Conservation (phyloP, 2,329 filamentous ascomycete genomes). For the Colletotrichum salicis region DNA sequence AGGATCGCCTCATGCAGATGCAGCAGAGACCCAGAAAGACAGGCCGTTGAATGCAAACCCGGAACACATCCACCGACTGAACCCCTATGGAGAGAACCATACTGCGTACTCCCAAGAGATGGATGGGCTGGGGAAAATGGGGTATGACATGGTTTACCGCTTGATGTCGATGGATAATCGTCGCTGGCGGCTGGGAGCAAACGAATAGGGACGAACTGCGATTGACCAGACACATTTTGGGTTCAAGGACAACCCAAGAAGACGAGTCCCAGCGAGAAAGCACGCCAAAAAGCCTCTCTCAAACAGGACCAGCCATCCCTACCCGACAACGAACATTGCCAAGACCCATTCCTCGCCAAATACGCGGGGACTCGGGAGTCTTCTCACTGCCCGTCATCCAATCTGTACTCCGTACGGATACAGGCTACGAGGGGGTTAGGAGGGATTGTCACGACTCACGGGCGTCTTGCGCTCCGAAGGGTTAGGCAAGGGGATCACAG, state of each 20-base stretch:
- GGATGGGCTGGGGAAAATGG: background rate
- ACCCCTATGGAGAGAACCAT: background rate
- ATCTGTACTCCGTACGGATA: background rate
- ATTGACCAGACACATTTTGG: background rate
- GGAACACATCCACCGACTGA: background rate
- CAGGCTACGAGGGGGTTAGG: background rate
- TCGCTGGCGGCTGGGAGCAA: background rate
- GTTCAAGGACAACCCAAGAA: background rate
- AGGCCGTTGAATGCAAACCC: background rate
- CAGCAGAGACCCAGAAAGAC: background rate
- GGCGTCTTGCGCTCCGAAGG: background rate
- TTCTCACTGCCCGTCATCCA: background rate
- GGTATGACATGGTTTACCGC: background rate
- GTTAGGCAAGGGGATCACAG: background rate
- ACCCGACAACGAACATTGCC: conserved; percentile 11
- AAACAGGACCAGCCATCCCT: conserved; percentile 26
- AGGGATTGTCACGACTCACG: conserved; percentile 20
- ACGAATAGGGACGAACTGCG: background rate
- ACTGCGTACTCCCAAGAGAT: background rate
- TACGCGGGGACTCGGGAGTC: conserved; percentile 10
- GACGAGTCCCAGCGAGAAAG: background rate
- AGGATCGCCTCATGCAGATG: background rate
- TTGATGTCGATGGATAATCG: background rate
- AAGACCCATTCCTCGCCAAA: conserved; percentile 24
- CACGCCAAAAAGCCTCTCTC: background rate